phyloP scores from a whole-genome alignment of 345 rosid species.

The Theobroma cacao region DNA sequence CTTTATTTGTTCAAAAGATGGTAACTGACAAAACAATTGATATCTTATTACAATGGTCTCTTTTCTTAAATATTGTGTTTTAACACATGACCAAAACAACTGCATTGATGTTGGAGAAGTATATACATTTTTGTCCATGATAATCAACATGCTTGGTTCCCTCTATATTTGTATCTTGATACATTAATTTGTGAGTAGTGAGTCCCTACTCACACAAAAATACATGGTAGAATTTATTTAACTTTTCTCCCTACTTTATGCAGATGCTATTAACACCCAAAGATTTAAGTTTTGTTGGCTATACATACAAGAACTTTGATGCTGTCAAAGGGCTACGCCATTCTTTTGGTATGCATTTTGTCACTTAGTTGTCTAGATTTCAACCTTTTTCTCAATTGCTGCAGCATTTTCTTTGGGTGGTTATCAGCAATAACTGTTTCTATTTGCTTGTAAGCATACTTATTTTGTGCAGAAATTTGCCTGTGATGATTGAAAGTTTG shows the following conservation, averaged over 20 bases:
- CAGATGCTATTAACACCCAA: conserved; percentile 82
- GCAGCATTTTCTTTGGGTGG: background rate
- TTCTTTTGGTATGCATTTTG: conserved; percentile 52
- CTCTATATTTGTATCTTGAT: background rate
- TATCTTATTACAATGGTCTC: background rate
- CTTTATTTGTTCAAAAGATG: background rate
- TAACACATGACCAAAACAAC: background rate
- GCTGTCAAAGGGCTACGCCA: conserved; percentile 78
- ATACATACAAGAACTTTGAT: conserved; percentile 94
- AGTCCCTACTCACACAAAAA: background rate
- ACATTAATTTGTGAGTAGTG: background rate
- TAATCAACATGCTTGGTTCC: background rate
- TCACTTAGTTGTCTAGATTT: background rate
- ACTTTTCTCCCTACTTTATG: conserved; percentile 22
- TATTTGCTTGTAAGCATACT: background rate
- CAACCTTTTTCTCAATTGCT: background rate
- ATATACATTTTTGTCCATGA: background rate
- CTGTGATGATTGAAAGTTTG: background rate
- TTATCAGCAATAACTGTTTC: background rate
- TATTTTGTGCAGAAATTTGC: background rate
- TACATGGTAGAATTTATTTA: background rate
- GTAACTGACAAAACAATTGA: background rate
- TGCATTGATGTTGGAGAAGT: background rate
- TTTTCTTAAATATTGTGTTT: background rate
- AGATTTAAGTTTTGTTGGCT: conserved; percentile 95